phyloP scores from a whole-genome alignment of 805 yeast genomes.

The Candida loeiensis region DNA sequence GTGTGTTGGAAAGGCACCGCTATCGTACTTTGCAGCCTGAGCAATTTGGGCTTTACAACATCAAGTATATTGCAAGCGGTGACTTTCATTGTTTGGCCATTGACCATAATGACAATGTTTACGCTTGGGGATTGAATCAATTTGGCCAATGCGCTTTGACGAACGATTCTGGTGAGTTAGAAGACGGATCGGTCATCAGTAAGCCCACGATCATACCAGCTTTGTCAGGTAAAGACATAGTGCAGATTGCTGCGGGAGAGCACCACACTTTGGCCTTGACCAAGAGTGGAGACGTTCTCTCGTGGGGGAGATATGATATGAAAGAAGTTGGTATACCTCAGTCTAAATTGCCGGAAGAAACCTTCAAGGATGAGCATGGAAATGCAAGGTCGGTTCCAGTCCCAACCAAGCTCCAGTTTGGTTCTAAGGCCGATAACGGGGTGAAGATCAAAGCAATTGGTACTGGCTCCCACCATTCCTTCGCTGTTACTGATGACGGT shows the following conservation, averaged over 20 bases:
- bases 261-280: slow-evolving; percentile 85
- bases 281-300: slow-evolving; percentile 65
- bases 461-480: slow-evolving; percentile 88
- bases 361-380: slow-evolving; percentile 76
- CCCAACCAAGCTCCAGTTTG: slow-evolving; percentile 61
- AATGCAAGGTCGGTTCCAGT: slow-evolving; percentile 80
- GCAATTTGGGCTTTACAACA: slow-evolving; percentile 75
- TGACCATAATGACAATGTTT: slow-evolving; percentile 63
- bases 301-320: slow-evolving; percentile 94
- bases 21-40: slow-evolving; percentile 73
- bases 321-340: slow-evolving; percentile 81
- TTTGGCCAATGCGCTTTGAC: slow-evolving; percentile 89
- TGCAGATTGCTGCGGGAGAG: slow-evolving; percentile 82
- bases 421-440: slow-evolving; percentile 25
- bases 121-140: slow-evolving; percentile 95
- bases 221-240: slow-evolving; percentile 55
- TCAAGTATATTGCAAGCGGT: slow-evolving; percentile 83
- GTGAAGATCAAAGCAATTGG: slow-evolving; percentile 48
- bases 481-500: slow-evolving; percentile 84
- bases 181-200: slow-evolving; percentile 79
- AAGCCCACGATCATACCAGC: slow-evolving; percentile 72
- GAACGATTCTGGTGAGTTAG: slow-evolving; percentile 60
- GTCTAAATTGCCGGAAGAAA: slow-evolving; percentile 62
- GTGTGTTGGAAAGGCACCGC: slow-evolving; percentile 74
- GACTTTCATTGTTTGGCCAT: slow-evolving; percentile 96